A percentile compares a stretch with the other conserved stretches of the same genome.
Evolutionary conservation across 768 basidiomycete genomes (phyloP).

Genomic region (Gymnopilus dilepis): DNA sequence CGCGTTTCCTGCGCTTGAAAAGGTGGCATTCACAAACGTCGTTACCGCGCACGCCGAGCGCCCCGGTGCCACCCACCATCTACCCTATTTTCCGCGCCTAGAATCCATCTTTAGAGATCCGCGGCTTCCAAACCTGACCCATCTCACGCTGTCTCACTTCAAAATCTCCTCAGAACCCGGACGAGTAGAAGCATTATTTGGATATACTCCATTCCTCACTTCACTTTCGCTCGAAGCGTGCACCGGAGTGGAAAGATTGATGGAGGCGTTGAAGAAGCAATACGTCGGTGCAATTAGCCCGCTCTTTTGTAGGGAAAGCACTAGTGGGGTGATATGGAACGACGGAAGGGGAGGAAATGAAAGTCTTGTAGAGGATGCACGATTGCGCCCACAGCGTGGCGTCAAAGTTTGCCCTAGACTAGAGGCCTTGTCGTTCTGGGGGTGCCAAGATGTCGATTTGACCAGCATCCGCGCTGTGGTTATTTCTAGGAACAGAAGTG

Average conservation of each 20-base stretch:
- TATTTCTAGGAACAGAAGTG: constrained; percentile 40
- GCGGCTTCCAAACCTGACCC: constrained; percentile 53
- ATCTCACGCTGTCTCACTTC: constrained; percentile 55
- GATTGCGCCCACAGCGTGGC: constrained; percentile 29
- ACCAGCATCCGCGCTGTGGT: constrained; percentile 42
- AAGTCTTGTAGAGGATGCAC: not conserved
- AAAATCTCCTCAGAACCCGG: constrained; percentile 43
- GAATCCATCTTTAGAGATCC: constrained; percentile 63
- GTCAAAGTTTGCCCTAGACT: constrained; percentile 57
- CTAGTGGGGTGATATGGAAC: constrained; percentile 11
- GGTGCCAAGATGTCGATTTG: constrained; percentile 50
- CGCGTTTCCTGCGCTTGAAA: constrained; percentile 48
- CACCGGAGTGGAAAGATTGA: constrained; percentile 43
- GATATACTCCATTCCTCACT: constrained; percentile 55
- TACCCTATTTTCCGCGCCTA: constrained; percentile 49
- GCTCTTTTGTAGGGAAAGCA: not conserved
- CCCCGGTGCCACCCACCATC: constrained; percentile 18
- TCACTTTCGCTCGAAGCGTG: constrained; percentile 55
- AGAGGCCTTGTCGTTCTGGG: constrained; percentile 57
- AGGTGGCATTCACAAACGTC: constrained; percentile 48
- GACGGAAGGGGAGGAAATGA: constrained; percentile 1
- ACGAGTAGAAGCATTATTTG: constrained; percentile 46
- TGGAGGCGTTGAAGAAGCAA: constrained; percentile 46
- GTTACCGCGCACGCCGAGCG: constrained; percentile 29
- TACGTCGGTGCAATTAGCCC: constrained; percentile 31